phyloP scores from a whole-genome alignment of 768 basidiomycete species.

The Cystofilobasidium macerans region DNA sequence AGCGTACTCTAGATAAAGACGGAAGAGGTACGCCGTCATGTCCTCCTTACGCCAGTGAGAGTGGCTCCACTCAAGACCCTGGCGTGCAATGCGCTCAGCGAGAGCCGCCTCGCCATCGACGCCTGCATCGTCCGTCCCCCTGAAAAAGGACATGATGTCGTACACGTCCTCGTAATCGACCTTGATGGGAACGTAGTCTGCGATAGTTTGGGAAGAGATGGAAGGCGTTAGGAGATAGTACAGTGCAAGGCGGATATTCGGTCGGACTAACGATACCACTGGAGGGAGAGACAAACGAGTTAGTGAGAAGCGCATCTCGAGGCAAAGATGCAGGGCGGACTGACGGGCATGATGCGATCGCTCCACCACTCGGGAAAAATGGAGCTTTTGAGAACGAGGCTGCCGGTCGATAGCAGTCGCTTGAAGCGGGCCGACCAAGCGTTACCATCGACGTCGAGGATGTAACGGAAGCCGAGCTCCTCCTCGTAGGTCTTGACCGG shows the following conservation, averaged over 20 bases:
- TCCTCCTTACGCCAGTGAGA: slow-evolving; percentile 54
- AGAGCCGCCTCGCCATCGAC: slow-evolving; percentile 49
- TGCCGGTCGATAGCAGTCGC: slow-evolving; percentile 36
- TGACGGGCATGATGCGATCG: slow-evolving; percentile 17
- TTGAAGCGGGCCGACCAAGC: slow-evolving; percentile 39
- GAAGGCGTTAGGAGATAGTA: not conserved
- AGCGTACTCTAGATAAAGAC: slow-evolving; percentile 38
- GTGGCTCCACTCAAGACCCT: slow-evolving; percentile 51
- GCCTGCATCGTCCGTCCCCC: slow-evolving; percentile 36
- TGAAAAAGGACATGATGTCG: slow-evolving; percentile 54
- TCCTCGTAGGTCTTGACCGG: slow-evolving; percentile 18
- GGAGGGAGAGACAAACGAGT: not conserved
- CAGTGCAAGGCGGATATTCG: not conserved
- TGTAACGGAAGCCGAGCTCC: slow-evolving; percentile 16
- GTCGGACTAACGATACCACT: too few species aligned
- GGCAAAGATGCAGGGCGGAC: too few species aligned
- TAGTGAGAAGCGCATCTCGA: not conserved
- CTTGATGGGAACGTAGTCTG: slow-evolving; percentile 55
- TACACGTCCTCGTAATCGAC: slow-evolving; percentile 57
- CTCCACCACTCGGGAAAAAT: slow-evolving; percentile 27
- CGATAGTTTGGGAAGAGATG: not conserved
- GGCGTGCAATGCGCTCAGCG: slow-evolving; percentile 48
- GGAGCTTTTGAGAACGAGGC: slow-evolving; percentile 36
- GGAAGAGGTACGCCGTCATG: slow-evolving; percentile 39
- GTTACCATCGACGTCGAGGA: slow-evolving; percentile 16